Evolutionary conservation across 495 filamentous ascomycete species (phyloP), one percentile per base, ranked within the genome.

Genomic region (Jackrogersella minutella): DNA sequence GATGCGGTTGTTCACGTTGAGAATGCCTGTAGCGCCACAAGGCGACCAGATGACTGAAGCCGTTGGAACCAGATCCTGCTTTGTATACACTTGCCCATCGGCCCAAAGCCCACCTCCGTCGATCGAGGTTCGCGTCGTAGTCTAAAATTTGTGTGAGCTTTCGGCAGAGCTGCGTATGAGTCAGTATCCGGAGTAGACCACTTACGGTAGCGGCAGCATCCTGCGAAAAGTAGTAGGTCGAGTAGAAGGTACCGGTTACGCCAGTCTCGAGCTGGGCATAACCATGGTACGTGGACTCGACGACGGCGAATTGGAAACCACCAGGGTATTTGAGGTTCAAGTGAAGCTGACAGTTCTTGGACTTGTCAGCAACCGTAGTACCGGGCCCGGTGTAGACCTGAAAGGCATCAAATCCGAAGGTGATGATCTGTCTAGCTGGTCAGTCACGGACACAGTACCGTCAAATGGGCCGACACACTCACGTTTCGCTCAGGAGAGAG

Each of bases 301-400:
- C 76, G 21, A 86, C 74, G 36, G 83, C 74, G 75, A 83, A 87
- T 72, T 85, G 82, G 82, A 85, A 87, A 51, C 85, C 85, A 41
- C 78, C 79, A 34, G 85, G 85, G 75, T 86, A 86, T 73, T 82
- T 79, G 58, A 87, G 79, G 72, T 76, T 80, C 69, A 87, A 57
- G 72, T 86, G 82, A 46, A 87, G 74, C 75, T 85, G 82, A 81
- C 85, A 87, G 79, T 85, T 84, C 83, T 87, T 87, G 77, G 76
- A 78, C 72, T 73, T 74, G 63, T 77, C 75, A 10, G 73, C 53
- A 4, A 56, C 60, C 66, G 14, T 57, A 54, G 73, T 78, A 61
- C 75, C 75, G 30, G 81, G 82, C 13, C 82, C 83, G 70, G 83
- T 85, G 74, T 83, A 86, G 63, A 81, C 82, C 73, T 85, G 83